Percentiles rank a stretch among this genome's conserved stretches.
These are phyloP conservation scores for Lachancea quebecensis DNA, from an alignment of 805 yeast species.

Conservation along the genomic window DNA sequence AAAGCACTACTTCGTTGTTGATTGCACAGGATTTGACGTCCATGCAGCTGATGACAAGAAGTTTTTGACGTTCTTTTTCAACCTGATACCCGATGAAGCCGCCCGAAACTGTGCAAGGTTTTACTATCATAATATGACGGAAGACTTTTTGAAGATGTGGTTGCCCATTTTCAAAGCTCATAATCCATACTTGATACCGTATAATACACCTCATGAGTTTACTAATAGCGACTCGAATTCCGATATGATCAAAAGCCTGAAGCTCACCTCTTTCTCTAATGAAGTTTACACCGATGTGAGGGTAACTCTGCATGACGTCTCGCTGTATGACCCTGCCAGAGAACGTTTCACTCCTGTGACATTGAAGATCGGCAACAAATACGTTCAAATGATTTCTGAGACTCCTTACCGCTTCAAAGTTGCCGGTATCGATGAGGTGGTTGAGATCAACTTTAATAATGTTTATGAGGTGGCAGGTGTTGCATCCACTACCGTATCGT, in stretches of 20 bases:
- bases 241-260: slow-evolving; percentile 37
- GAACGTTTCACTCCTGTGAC: slow-evolving; percentile 54
- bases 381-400: slow-evolving; percentile 48
- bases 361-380: slow-evolving; percentile 63
- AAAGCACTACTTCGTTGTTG: slow-evolving; percentile 55
- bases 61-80: slow-evolving; percentile 19
- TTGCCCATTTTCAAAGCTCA: slow-evolving; percentile 19
- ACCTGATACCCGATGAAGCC: slow-evolving; percentile 46
- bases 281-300: slow-evolving; percentile 43
- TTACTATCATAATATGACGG: slow-evolving; percentile 41
- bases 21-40: slow-evolving; percentile 56
- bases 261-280: slow-evolving; percentile 38
- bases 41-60: slow-evolving; percentile 17
- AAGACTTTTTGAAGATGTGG: slow-evolving; percentile 21
- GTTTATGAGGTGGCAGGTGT: slow-evolving; percentile 38
- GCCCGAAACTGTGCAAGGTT: slow-evolving; percentile 45
- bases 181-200: slow-evolving; percentile 21
- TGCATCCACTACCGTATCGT: slow-evolving; percentile 35
- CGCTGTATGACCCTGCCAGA: slow-evolving; percentile 41
- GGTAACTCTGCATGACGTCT: slow-evolving; percentile 46
- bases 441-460: slow-evolving; percentile 36
- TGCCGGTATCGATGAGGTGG: slow-evolving; percentile 27
- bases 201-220: slow-evolving; percentile 33
- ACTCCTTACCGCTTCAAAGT: slow-evolving; percentile 38
- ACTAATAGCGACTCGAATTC: slow-evolving; percentile 42